These are phyloP conservation scores for Primulina eburnea DNA, from an alignment of 257 asterid genomes.

Conservation along the genomic window DNA sequence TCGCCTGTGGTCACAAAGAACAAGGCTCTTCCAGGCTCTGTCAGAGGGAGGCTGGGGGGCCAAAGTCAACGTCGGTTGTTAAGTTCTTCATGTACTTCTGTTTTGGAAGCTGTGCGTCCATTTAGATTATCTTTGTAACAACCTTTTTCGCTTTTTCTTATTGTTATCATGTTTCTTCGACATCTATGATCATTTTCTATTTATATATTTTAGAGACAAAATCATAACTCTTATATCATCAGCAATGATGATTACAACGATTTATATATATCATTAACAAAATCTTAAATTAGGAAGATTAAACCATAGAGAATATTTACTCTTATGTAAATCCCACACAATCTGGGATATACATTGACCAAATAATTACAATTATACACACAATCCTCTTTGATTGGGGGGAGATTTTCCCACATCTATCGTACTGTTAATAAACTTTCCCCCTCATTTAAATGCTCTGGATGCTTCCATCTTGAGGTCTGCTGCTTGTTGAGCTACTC, in stretches of 20 bases:
- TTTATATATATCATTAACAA: no score
- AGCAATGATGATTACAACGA: no score
- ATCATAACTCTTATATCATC: neutral
- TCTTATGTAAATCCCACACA: neutral
- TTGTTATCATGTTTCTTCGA: slow-evolving; percentile 3
- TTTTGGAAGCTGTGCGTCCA: slow-evolving; percentile 74
- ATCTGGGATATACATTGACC: neutral
- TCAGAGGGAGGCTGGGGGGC: slow-evolving; percentile 87
- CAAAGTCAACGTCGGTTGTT: slow-evolving; percentile 86
- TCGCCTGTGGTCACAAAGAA: slow-evolving; percentile 41
- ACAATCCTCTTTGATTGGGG: no score
- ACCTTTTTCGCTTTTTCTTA: slow-evolving; percentile 12
- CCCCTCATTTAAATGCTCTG: neutral
- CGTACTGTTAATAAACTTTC: neutral
- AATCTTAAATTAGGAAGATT: no score
- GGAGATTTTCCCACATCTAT: neutral
- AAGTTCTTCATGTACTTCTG: slow-evolving; percentile 56
- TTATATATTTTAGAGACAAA: no score
- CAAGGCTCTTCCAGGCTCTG: slow-evolving; percentile 58
- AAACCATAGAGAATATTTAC: neutral
- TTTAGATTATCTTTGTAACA: slow-evolving; percentile 18
- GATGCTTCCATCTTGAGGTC: neutral
- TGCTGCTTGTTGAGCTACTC: neutral
- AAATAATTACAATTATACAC: no score
- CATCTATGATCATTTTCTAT: neutral